Percentiles rank a stretch among this genome's conserved stretches.
Conservation (phyloP, 495 filamentous ascomycete species). For the Penicillium cinerascens region DNA sequence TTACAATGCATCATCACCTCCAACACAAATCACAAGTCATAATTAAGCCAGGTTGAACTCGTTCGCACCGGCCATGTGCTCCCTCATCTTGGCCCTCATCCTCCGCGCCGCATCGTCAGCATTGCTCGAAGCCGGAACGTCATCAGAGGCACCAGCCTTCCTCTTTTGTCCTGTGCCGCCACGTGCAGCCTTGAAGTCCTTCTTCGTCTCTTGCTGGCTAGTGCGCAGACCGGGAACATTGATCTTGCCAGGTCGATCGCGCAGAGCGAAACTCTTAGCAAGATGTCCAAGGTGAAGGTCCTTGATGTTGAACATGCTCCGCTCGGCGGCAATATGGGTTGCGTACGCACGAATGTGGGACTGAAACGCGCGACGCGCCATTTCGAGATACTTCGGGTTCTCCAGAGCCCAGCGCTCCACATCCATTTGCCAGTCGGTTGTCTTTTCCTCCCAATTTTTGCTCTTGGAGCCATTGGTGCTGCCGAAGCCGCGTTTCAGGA, state of each 20-base stretch:
- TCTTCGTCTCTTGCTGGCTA: constrained; percentile 42
- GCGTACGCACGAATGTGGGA: constrained; percentile 93
- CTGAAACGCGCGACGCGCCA: constrained; percentile 78
- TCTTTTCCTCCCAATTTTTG: constrained; percentile 62
- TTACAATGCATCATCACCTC: constrained; percentile 27
- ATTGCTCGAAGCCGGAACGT: constrained; percentile 36
- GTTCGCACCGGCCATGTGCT: constrained; percentile 65
- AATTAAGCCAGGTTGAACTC: constrained; percentile 85
- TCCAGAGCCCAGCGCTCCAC: constrained; percentile 68
- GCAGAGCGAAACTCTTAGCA: constrained; percentile 86
- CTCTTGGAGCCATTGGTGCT: constrained; percentile 36
- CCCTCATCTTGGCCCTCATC: constrained; percentile 80
- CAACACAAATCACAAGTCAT: constrained; percentile 13
- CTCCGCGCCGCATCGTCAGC: constrained; percentile 63
- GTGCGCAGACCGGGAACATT: constrained; percentile 61
- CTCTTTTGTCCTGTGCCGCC: constrained; percentile 36
- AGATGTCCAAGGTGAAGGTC: constrained; percentile 87
- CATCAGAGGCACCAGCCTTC: constrained; percentile 37
- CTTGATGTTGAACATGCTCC: constrained; percentile 82
- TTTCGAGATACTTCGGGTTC: constrained; percentile 58
- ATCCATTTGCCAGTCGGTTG: constrained; percentile 74
- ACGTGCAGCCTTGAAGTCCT: constrained; percentile 45
- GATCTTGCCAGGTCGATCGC: constrained; percentile 85
- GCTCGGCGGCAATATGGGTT: constrained; percentile 82
- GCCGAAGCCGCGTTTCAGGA: constrained; percentile 59